Evolutionary conservation across 2,329 filamentous ascomycete genomes (phyloP), one percentile per base, ranked within the genome.

Genomic region (Calonectria naviculata): DNA sequence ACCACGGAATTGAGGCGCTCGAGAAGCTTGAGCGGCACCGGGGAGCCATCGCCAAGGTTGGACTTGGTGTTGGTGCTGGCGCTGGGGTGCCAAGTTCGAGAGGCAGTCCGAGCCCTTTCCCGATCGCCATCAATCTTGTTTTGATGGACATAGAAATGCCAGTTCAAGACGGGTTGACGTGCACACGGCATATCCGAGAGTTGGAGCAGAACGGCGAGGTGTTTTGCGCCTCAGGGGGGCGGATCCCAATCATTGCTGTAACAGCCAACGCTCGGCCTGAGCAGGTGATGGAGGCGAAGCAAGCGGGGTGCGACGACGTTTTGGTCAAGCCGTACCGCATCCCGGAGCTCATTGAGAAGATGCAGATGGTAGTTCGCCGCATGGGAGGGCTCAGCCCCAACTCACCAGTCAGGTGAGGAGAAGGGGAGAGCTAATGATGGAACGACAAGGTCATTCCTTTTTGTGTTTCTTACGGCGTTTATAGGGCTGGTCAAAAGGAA

Each of bases 81-180:
- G 62, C 54, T 36, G 68, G 65, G 15, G 56, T 60, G 34, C 65
- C 72, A 31, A 31, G 52, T n/a, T 73, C 71, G 24, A 74, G 73
- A 67, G 72, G 34, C 44, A 72, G 62, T 19, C 46, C 71, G 12
- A 70, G 73, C 41, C 62, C 73, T 4, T 42, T 68, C 10, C 74
- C 75, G 7, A 74, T 86, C 29, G 83, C 85, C 1, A 82, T 93
- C 28, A 89, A 89, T 61, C 85, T 94, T 5, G 89, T 94, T 21
- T 84, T 94, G 24, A 94, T 94, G 93, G 93, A 94, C 76, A 90
- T 93, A 75, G 92, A 94, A 78, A 94, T 94, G 93, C 93, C 93
- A 1, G 83, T 94, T 19, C 92, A 93, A 86, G 92, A 94, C 75
- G 93, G 93, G 0, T 83, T 93, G 68, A 90, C 90, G 1, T 93